Base-by-base conservation (phyloP, 2,329 filamentous ascomycete species). In the Claviceps sp. region DNA sequence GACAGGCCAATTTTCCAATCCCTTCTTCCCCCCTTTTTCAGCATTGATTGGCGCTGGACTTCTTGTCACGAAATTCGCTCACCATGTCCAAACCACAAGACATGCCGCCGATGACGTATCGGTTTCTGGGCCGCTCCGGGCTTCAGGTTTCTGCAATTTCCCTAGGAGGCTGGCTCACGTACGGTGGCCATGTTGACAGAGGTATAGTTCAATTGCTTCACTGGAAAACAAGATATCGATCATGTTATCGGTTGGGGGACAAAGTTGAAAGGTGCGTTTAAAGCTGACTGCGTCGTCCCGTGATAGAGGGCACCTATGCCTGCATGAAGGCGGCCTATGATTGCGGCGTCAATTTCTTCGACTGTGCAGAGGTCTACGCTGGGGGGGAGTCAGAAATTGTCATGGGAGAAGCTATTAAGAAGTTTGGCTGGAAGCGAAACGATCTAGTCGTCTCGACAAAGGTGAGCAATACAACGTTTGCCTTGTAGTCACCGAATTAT, bases 81-180 rank as follows among this genome's bases (percentile, higher is more conserved):
- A 63, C 47, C 46, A 69, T 69, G 67, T 59, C 64, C 11, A 69
- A 68, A 56, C 71, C 71, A 46, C 66, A 69, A 50, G 69, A 68
- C 56, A 62, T 68, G 49, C 71, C 68, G 50, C 68, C 66, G 50
- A 87, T 86, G 84, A 73, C 83, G 60, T 87, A 87, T 67, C 80
- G 84, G 58, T 81, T 80, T 67, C 74, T 88, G 7, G 85, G 85
- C 60, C 77, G 77, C 40, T 84, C 82, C 16, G 85, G 85, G 50
- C 75, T 89, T 17, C 80, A 88, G 64, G 83, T 89, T 37, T 88
- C 84, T 29, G 76, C 80, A 45, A 83, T 89, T 55, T 83, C 82
- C 2, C 72, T 89, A 2, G 85, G 81, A 53, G 79, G 81, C 57
- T 83, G 82, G 82, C 72, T 89, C 50, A 88, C 85, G 1, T 88